phyloP scores from a whole-genome alignment of 1,284 basidiomycete genomes.

The Austroboletus sp. region DNA sequence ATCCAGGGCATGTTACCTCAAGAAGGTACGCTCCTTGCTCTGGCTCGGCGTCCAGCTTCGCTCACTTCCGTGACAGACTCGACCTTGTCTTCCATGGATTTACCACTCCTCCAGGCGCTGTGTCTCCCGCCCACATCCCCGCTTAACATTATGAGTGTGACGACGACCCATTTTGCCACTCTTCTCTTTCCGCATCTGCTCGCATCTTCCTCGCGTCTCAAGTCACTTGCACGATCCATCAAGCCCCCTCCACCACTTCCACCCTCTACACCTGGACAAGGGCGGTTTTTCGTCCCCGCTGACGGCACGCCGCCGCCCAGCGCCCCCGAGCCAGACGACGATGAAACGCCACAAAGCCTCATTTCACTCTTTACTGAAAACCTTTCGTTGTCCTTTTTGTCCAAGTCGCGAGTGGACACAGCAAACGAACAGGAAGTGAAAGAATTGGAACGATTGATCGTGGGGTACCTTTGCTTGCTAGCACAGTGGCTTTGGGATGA shows the following conservation, averaged over 20 bases:
- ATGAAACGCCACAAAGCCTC: conserved; percentile 61
- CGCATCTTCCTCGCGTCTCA: conserved; percentile 62
- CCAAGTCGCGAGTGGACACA: conserved; percentile 60
- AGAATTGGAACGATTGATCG: conserved; percentile 87
- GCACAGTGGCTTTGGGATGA: conserved; percentile 97
- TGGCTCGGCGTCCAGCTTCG: background rate
- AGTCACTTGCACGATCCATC: conserved; percentile 68
- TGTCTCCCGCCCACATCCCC: conserved; percentile 48
- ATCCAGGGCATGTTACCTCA: conserved; percentile 60
- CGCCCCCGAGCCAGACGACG: conserved; percentile 36
- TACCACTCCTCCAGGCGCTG: conserved; percentile 62
- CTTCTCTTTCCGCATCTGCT: conserved; percentile 68
- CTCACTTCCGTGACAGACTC: conserved; percentile 15
- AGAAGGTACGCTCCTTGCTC: conserved; percentile 33
- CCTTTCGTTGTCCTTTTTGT: conserved; percentile 61
- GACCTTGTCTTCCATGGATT: conserved; percentile 41
- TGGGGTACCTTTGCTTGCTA: conserved; percentile 79
- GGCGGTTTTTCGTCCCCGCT: conserved; percentile 68
- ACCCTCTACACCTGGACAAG: conserved; percentile 30
- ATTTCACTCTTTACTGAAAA: conserved; percentile 70
- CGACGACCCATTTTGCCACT: conserved; percentile 61
- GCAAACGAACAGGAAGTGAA: conserved; percentile 55
- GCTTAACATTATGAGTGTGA: conserved; percentile 47
- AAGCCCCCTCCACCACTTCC: conserved; percentile 42
- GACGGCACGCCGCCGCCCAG: conserved; percentile 45